These are phyloP conservation scores for Populus tremula DNA, from an alignment of 345 rosid species.

Conservation along the genomic window DNA sequence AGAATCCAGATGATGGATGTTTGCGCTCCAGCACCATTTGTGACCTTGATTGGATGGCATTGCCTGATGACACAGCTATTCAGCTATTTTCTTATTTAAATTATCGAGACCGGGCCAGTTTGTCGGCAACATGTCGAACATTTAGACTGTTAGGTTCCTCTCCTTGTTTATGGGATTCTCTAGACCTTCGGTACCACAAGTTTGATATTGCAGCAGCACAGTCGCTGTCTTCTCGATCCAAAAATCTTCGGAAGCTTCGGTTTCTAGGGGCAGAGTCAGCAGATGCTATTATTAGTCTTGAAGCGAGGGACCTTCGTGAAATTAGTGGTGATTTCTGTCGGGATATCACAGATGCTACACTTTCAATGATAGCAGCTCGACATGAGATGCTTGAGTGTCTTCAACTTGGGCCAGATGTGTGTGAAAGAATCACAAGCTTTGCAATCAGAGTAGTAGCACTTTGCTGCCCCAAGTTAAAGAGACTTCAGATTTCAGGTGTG, in stretches of 20 bases:
- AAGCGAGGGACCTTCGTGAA: conserved; percentile 28
- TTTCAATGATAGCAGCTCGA: conserved; percentile 31
- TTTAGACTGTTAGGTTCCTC: conserved; percentile 33
- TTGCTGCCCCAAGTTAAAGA: conserved; percentile 36
- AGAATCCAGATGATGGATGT: conserved; percentile 16
- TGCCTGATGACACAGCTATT: conserved; percentile 38
- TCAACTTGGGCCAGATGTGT: conserved; percentile 28
- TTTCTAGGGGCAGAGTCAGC: conserved; percentile 42
- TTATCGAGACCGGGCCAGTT: conserved; percentile 35
- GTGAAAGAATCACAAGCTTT: conserved; percentile 37
- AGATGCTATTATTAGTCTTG: conserved; percentile 32
- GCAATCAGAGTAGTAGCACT: conserved; percentile 35
- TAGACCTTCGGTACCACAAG: conserved; percentile 31
- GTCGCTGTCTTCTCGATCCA: conserved; percentile 24
- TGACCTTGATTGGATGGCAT: conserved; percentile 31
- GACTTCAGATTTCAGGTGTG: conserved; percentile 34
- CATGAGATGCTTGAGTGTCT: conserved; percentile 38
- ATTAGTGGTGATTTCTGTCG: conserved; percentile 33
- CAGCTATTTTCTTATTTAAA: conserved; percentile 27
- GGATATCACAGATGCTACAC: conserved; percentile 32
- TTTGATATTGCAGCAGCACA: conserved; percentile 15
- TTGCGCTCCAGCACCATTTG: background rate
- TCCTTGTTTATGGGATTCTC: conserved; percentile 33
- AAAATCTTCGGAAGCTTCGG: conserved; percentile 23
- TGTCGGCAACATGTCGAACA: conserved; percentile 36